These are phyloP conservation scores for Pisolithus orientalis DNA, from an alignment of 768 basidiomycete species.

Conservation along the genomic window DNA sequence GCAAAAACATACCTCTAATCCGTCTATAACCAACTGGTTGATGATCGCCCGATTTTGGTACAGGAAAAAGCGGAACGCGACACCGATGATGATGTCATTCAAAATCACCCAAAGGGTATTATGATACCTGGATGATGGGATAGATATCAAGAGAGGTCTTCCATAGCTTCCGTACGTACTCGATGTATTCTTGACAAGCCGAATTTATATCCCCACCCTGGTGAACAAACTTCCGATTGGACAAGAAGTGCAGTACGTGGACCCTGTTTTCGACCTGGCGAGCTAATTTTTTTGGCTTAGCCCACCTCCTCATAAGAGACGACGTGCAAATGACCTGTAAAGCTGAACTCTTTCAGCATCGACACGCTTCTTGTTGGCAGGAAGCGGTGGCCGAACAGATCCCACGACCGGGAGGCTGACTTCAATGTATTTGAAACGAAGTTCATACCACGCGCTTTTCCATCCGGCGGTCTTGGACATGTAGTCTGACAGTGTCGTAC, in stretches of 20 bases:
- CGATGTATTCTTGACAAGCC: conserved; percentile 60
- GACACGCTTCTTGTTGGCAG: conserved; percentile 1
- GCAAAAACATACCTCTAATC: conserved; percentile 34
- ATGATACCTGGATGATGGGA: conserved; percentile 57
- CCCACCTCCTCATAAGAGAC: background rate
- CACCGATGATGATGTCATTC: conserved; percentile 86
- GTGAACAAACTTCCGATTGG: conserved; percentile 32
- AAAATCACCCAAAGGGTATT: conserved; percentile 87
- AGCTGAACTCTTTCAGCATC: conserved; percentile 17
- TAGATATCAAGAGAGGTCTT: background rate
- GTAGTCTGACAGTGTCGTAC: conserved; percentile 8
- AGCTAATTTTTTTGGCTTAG: conserved; percentile 28
- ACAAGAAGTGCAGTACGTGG: conserved; percentile 36
- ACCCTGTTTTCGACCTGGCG: conserved; percentile 57
- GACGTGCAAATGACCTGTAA: conserved; percentile 14
- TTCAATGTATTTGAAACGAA: background rate
- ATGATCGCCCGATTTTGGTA: conserved; percentile 55
- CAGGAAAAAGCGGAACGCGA: conserved; percentile 64
- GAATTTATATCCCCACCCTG: conserved; percentile 26
- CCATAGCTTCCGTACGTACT: conserved; percentile 33
- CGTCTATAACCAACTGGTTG: conserved; percentile 30
- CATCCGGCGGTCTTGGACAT: background rate
- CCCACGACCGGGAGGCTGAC: background rate
- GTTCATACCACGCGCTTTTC: background rate
- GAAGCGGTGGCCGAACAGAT: background rate